Base-by-base conservation (phyloP, 352 stramenopile species). In the Phytophthora sansomeana region DNA sequence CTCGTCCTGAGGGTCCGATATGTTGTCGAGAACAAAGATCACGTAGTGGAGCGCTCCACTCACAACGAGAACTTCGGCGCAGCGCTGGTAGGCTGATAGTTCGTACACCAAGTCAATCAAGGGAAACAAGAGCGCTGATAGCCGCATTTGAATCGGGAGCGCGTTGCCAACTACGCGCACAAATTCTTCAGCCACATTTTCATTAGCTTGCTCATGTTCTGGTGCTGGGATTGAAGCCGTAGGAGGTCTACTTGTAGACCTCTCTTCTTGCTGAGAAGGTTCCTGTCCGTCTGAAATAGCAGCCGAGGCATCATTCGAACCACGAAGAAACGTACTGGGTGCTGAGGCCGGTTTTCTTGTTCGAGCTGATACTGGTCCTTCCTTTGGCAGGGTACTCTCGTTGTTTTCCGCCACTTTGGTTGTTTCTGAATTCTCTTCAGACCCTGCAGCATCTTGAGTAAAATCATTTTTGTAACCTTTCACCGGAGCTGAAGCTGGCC, bases 21-120 rank as follows among this genome's bases (percentile, higher is more conserved):
- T 78, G 41, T 60, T 77, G 19, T 83, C 67, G 14, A 93, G 64
- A n/a, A 93, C 63, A 43, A 89, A 85, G 1, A 93, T 65, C 17
- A 93, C 60, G 57, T 91, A 88, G 56, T 88, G 75, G n/a, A 91
- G 72, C 4, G 78, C 75, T 0, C 83, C 84, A 21, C 74, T 81
- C 19, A 88, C 58, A n/a, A 91, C 81, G 3, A 95, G 74, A 13
- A 83, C 80, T 52, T 93, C 84, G 6, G 80, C 83, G 52, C 83
- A 92, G 1, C 74, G 71, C 53, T 90, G 81, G 48, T 90, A 79
- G 21, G 64, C 79, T 35, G 84, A 93, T 4, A 95, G 57, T 57
- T 93, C 86, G 56, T 77, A 78, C 2, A 93, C 53, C 17, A 95
- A 60, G 36, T 91, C 74, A 5, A 93, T 56, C 9, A 92, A 52